Percentiles rank a stretch among this genome's conserved stretches.
Conservation (phyloP, 192 early-diverging fungal genomes). For the Coemansia sp. region DNA sequence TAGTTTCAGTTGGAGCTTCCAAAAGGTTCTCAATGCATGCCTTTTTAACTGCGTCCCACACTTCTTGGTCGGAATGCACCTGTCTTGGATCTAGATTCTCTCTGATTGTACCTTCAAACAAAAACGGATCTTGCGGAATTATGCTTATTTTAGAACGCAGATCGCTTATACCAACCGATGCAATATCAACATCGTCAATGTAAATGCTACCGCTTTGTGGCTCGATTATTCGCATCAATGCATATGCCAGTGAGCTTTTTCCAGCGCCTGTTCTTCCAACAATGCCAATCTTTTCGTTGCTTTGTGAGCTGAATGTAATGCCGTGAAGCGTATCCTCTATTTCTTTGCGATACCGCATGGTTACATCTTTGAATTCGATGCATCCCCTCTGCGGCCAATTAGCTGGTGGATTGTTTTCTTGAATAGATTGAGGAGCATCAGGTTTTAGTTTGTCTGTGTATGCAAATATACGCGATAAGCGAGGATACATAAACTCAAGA, state of each 20-base stretch:
- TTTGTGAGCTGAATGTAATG: constrained; percentile 25
- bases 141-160: constrained; percentile 60
- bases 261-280: constrained; percentile 76
- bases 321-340: constrained; percentile 39
- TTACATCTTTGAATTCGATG: constrained; percentile 60
- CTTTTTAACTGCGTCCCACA: constrained; percentile 63
- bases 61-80: constrained; percentile 70
- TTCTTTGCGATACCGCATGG: constrained; percentile 59
- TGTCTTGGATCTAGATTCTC: constrained; percentile 78
- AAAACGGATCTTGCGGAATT: constrained; percentile 68
- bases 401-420: constrained; percentile 58
- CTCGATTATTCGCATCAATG: constrained; percentile 72
- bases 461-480: constrained; percentile 3
- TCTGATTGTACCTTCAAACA: constrained; percentile 48
- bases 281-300: constrained; percentile 63
- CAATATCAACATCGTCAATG: constrained; percentile 71
- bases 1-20: not conserved
- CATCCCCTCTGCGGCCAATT: constrained; percentile 66
- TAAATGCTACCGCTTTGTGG: constrained; percentile 59
- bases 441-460: constrained; percentile 33
- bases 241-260: constrained; percentile 59
- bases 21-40: not conserved
- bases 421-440: constrained; percentile 23
- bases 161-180: constrained; percentile 63
- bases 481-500: constrained; percentile 42